Percentiles rank a stretch among this genome's conserved stretches.
phyloP scores from a whole-genome alignment of 768 basidiomycete genomes.

The Peribolospora kevripleyi region DNA sequence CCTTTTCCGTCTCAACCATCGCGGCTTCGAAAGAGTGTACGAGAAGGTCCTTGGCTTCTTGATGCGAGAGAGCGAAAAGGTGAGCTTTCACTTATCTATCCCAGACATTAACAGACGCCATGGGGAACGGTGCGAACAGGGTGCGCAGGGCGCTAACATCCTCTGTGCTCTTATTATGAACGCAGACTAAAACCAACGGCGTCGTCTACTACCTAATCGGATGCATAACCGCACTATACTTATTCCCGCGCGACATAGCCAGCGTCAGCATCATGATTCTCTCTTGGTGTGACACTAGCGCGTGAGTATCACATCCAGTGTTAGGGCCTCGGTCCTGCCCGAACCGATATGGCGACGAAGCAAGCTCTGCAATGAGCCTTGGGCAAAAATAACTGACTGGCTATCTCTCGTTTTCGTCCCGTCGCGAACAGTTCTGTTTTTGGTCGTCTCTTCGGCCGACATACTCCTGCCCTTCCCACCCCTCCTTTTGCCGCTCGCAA shows the following conservation, averaged over 20 bases:
- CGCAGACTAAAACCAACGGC: conserved; percentile 2
- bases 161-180: not conserved
- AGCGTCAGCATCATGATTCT: conserved; percentile 13
- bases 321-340: too few species aligned
- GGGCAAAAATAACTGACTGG: too few species aligned
- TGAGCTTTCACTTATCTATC: not conserved
- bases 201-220: conserved; percentile 15
- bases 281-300: conserved; percentile 15
- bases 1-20: conserved; percentile 8
- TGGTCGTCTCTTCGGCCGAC: conserved; percentile 13
- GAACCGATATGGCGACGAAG: too few species aligned
- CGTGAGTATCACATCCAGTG: not conserved
- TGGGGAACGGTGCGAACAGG: not conserved
- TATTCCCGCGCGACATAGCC: conserved; percentile 15
- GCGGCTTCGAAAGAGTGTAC: conserved; percentile 8
- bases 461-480: conserved; percentile 3
- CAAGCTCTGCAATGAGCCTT: too few species aligned
- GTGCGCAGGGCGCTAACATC: conserved; percentile 1
- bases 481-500: conserved; percentile 13
- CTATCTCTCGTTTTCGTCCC: too few species aligned
- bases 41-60: conserved; percentile 9
- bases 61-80: conserved; percentile 11
- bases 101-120: too few species aligned
- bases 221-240: conserved; percentile 9
- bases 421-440: conserved; percentile 7